A percentile compares a stretch with the other conserved stretches of the same genome.
phyloP scores from a whole-genome alignment of 2,329 filamentous ascomycete species.

The Colletotrichum eremochloae region DNA sequence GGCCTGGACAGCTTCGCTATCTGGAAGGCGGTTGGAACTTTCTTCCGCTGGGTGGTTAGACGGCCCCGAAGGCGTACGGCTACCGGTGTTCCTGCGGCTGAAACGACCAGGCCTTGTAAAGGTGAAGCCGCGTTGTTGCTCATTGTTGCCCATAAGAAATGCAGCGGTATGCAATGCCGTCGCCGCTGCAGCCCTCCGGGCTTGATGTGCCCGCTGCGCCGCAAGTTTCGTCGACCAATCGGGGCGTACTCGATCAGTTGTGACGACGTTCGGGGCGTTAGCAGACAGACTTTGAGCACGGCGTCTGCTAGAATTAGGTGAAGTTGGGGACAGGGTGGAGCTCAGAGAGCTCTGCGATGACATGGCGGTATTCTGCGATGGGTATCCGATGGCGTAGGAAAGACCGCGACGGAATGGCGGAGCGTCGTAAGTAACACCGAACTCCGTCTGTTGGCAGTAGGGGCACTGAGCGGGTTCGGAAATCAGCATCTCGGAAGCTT shows the following conservation, averaged over 20 bases:
- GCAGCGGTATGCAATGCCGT: constrained; percentile 95
- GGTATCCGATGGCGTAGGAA: constrained; percentile 70
- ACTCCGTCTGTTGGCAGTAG: constrained; percentile 94
- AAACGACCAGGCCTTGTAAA: constrained; percentile 62
- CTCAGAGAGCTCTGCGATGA: constrained; percentile 87
- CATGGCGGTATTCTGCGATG: constrained; percentile 77
- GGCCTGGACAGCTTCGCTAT: constrained; percentile 46
- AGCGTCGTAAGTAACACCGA: constrained; percentile 94
- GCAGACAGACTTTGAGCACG: constrained; percentile 78
- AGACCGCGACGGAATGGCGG: constrained; percentile 91
- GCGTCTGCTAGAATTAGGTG: constrained; percentile 55
- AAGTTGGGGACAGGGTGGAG: constrained; percentile 64
- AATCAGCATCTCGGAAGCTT: constrained; percentile 75
- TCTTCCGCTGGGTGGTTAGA: constrained; percentile 50
- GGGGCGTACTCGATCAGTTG: constrained; percentile 90
- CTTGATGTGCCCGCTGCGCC: constrained; percentile 85
- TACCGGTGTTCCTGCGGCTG: constrained; percentile 66
- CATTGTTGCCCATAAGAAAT: constrained; percentile 82
- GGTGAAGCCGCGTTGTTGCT: constrained; percentile 65
- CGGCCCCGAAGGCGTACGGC: constrained; percentile 48
- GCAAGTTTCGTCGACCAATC: constrained; percentile 95
- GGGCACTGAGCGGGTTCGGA: constrained; percentile 94
- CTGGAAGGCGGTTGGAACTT: constrained; percentile 47
- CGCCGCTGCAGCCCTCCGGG: constrained; percentile 89
- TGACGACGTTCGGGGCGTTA: constrained; percentile 86